Evolutionary conservation across 331 rosid species (phyloP).

Genomic region (Malus hybrid): DNA sequence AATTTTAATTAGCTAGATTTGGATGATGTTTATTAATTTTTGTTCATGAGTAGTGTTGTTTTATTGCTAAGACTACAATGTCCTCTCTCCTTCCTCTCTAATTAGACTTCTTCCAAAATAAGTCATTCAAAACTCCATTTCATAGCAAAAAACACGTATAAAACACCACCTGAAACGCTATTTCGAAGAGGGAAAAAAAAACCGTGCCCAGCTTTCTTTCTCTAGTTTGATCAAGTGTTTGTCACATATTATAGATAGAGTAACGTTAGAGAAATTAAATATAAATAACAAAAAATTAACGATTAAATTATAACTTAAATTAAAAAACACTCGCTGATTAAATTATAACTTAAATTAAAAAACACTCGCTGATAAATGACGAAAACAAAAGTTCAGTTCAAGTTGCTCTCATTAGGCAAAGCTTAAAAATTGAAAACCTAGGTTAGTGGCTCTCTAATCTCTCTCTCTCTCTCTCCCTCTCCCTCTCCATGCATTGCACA

Average conservation of each 20-base stretch:
- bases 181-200: no score
- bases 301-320: no score
- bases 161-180: neutral
- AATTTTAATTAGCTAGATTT: slow-evolving; percentile 1
- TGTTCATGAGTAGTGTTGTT: slow-evolving; percentile 13
- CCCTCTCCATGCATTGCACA: neutral
- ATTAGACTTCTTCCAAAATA: neutral
- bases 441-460: neutral
- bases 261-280: no score
- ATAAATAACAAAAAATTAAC: no score
- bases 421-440: neutral
- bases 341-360: no score
- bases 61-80: neutral
- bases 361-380: neutral
- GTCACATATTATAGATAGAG: neutral
- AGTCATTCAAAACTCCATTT: neutral
- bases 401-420: neutral
- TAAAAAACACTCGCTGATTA: no score
- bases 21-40: slow-evolving; percentile 14
- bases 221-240: neutral
- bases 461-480: no score
- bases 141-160: neutral
- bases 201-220: neutral
- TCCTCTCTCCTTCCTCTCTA: neutral
- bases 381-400: neutral